Percentiles rank a stretch among this genome's conserved stretches.
Evolutionary conservation across 805 yeast genomes (phyloP).

Genomic region (Wickerhamiella spandovensis): DNA sequence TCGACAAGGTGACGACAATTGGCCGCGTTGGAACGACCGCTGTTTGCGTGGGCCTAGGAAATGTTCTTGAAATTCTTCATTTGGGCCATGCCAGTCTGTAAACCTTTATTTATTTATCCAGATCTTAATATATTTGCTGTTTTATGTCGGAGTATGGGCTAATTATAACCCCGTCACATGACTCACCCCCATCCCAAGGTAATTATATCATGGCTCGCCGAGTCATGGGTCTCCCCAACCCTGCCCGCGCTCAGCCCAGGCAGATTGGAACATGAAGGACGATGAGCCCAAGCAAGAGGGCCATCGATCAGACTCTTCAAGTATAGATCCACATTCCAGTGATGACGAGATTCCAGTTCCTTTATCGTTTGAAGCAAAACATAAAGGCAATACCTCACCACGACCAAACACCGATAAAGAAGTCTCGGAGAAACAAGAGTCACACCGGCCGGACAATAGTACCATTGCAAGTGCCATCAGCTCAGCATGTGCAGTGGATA

Average conservation of each 20-base stretch:
- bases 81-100: conserved; percentile 32
- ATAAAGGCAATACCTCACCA: neutral
- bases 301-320: neutral
- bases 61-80: conserved; percentile 55
- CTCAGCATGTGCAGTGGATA: neutral
- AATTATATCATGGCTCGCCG: neutral
- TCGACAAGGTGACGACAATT: conserved; percentile 47
- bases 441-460: neutral
- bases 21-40: conserved; percentile 66
- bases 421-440: neutral
- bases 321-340: neutral
- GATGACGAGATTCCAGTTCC: neutral
- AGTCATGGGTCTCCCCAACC: neutral
- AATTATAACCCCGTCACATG: too few species aligned
- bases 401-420: neutral
- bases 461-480: neutral
- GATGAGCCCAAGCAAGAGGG: neutral
- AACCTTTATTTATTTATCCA: neutral
- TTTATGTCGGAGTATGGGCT: too few species aligned
- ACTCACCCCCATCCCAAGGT: neutral
- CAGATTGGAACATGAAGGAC: neutral
- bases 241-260: neutral
- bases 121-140: neutral
- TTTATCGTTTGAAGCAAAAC: neutral
- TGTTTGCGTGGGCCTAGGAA: conserved; percentile 62